A percentile compares a stretch with the other conserved stretches of the same genome.
These are phyloP conservation scores for Komagataella pastoris DNA, from an alignment of 805 yeast species.

Conservation along the genomic window DNA sequence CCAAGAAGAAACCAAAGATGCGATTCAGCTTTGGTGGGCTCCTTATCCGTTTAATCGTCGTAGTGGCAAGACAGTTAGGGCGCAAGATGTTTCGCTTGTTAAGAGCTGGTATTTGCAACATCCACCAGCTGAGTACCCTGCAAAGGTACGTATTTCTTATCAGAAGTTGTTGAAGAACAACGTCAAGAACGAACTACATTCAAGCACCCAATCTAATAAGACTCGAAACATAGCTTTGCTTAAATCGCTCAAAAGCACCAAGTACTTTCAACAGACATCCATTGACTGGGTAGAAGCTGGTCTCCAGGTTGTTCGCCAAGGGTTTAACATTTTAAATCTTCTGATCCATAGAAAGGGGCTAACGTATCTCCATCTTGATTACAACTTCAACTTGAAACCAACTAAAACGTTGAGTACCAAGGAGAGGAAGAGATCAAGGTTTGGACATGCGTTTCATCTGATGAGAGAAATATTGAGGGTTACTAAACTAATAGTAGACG, in stretches of 20 bases:
- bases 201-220: conserved; percentile 24
- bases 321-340: conserved; percentile 83
- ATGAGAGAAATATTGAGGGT: conserved; percentile 80
- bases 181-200: conserved; percentile 61
- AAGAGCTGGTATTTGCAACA: conserved; percentile 77
- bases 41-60: conserved; percentile 77
- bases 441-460: conserved; percentile 92
- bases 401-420: conserved; percentile 93
- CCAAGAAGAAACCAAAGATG: conserved; percentile 35
- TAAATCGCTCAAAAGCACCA: conserved; percentile 59
- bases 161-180: conserved; percentile 74
- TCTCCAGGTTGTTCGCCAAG: conserved; percentile 83
- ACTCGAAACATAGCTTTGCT: conserved; percentile 43
- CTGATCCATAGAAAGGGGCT: conserved; percentile 84
- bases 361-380: conserved; percentile 87
- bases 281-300: conserved; percentile 99
- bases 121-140: conserved; percentile 39
- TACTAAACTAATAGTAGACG: conserved; percentile 80
- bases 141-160: conserved; percentile 75
- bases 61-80: conserved; percentile 60
- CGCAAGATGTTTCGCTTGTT: conserved; percentile 79
- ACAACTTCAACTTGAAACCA: conserved; percentile 91
- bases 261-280: conserved; percentile 80
- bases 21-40: conserved; percentile 64
- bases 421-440: conserved; percentile 89